These are phyloP conservation scores for Neonectria ditissima DNA, from an alignment of 2,329 filamentous ascomycete species.

Conservation along the genomic window DNA sequence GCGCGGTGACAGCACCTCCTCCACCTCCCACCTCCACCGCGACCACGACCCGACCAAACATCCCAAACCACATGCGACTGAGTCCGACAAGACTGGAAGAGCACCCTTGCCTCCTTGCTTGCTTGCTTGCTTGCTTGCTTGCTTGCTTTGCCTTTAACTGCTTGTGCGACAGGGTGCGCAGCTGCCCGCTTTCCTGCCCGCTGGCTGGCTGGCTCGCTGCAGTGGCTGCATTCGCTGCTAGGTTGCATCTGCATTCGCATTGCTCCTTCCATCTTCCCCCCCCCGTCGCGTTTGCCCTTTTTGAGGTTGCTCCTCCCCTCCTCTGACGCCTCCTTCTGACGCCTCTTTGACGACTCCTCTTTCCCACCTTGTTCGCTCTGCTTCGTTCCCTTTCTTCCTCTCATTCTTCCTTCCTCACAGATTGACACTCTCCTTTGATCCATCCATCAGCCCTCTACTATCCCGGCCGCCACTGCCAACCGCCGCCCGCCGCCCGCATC, in stretches of 20 bases:
- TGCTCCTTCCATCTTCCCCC: conserved; percentile 1
- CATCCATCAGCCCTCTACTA: neutral
- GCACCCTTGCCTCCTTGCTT: neutral
- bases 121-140: neutral
- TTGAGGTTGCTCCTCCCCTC: conserved; percentile 19
- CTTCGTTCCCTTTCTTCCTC: neutral
- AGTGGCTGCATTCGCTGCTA: neutral
- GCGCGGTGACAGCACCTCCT: neutral
- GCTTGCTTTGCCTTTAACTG: conserved; percentile 4
- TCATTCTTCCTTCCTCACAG: neutral
- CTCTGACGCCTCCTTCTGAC: conserved; percentile 14
- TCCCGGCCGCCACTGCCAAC: conserved; percentile 4
- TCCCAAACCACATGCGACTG: conserved; percentile 8
- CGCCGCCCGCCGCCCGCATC: conserved; percentile 16
- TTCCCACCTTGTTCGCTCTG: neutral
- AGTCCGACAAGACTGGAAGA: neutral
- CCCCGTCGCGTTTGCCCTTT: conserved; percentile 9
- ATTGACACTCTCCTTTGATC: neutral
- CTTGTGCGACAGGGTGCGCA: conserved; percentile 3
- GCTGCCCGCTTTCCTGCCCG: neutral
- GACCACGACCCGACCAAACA: conserved; percentile 1
- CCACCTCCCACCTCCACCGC: conserved; percentile 3
- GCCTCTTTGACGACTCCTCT: conserved; percentile 8
- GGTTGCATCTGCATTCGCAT: conserved; percentile 1
- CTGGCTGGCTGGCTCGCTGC: neutral